A percentile compares a stretch with the other conserved stretches of the same genome.
Evolutionary conservation across 495 filamentous ascomycete genomes (phyloP).

Genomic region (Peziza echinospora): DNA sequence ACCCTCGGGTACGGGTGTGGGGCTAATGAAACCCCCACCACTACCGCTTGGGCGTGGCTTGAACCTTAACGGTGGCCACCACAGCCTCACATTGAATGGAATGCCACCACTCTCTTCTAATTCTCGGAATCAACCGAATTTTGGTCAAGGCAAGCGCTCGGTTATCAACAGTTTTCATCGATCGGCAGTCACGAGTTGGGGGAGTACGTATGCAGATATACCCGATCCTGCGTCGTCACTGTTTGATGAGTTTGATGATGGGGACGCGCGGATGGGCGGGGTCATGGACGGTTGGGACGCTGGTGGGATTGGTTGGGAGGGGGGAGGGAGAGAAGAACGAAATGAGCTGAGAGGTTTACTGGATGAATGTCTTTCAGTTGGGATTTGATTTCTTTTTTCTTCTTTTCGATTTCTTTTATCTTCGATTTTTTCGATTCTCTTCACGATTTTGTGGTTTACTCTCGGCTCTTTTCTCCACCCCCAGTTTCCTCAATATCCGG

Average conservation of each 20-base stretch:
- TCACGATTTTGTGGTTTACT: too few relatives aligned
- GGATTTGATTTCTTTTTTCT: background rate
- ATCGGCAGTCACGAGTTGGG: too few relatives aligned
- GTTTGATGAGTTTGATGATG: background rate
- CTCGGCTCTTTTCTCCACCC: too few relatives aligned
- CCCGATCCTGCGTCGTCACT: background rate
- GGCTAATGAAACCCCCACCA: slow-evolving; percentile 20
- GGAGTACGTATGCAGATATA: background rate
- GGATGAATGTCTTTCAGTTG: slow-evolving; percentile 27
- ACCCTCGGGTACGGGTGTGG: slow-evolving; percentile 34
- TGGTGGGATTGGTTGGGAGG: slow-evolving; percentile 49
- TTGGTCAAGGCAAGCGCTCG: background rate
- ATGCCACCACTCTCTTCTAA: too few relatives aligned
- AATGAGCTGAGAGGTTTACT: slow-evolving; percentile 44
- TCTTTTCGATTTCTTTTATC: background rate
- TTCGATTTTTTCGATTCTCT: background rate
- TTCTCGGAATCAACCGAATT: slow-evolving; percentile 19
- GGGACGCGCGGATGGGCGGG: background rate
- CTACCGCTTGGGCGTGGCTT: slow-evolving; percentile 2
- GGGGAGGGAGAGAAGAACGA: slow-evolving; percentile 37
- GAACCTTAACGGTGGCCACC: slow-evolving; percentile 21
- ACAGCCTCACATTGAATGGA: slow-evolving; percentile 31
- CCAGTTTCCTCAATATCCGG: too few relatives aligned
- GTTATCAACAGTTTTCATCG: too few relatives aligned
- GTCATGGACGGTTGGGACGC: slow-evolving; percentile 32